Percentiles rank a stretch among this genome's conserved stretches.
These are phyloP conservation scores for Podospora pseudopauciseta DNA, from an alignment of 495 filamentous ascomycete genomes.

Conservation along the genomic window DNA sequence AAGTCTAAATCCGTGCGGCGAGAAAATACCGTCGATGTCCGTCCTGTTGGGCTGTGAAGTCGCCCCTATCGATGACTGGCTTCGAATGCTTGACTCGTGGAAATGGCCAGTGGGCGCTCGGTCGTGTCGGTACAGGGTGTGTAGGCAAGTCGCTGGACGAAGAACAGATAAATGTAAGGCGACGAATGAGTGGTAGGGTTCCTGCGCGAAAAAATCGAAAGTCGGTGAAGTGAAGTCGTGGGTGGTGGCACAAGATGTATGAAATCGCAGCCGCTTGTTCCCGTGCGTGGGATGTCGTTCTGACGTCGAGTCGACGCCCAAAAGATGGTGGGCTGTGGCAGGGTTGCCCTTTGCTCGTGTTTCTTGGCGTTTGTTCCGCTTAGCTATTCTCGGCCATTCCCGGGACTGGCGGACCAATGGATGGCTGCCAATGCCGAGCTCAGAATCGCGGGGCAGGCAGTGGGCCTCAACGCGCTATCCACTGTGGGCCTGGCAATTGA, in stretches of 20 bases:
- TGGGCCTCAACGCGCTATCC: background rate
- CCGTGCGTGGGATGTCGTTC: background rate
- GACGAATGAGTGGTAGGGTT: background rate
- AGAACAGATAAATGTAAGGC: background rate
- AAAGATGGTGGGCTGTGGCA: background rate
- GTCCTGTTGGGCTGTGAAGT: background rate
- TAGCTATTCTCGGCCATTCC: background rate
- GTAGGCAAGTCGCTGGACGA: background rate
- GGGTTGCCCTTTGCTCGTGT: slow-evolving; percentile 1
- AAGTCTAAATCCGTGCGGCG: background rate
- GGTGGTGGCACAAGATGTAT: background rate
- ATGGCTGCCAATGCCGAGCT: background rate
- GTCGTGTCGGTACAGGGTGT: background rate
- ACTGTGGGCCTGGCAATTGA: background rate
- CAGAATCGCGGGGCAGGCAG: background rate
- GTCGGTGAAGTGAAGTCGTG: background rate
- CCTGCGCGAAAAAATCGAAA: background rate
- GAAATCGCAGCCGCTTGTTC: background rate
- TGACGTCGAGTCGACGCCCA: background rate
- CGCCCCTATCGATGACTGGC: background rate
- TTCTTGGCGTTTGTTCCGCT: background rate
- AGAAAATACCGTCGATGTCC: background rate
- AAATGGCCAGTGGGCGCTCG: background rate
- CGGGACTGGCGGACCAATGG: slow-evolving; percentile 1
- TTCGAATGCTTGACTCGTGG: background rate